Evolutionary conservation across 768 basidiomycete species (phyloP), one percentile per base, ranked within the genome.

Genomic region (Trametes cingulata): DNA sequence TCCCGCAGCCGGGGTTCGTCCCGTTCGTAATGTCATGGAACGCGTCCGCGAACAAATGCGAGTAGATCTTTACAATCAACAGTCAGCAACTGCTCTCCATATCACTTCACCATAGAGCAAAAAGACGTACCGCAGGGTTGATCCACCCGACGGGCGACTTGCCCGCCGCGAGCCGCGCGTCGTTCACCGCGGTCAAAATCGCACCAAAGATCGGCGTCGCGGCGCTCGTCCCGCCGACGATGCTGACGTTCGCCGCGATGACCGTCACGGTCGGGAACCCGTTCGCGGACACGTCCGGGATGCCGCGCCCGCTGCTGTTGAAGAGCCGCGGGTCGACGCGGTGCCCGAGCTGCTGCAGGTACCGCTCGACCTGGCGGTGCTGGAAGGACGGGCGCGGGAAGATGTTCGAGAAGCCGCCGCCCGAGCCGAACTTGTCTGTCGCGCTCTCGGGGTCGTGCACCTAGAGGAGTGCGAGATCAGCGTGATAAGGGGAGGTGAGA

Each of bases 191-290:
- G 4, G 86, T 76, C 7, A 88, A 72, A 43, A 90, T 73, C 22
- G 77, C 82, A 6, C 87, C 80, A 52, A 90, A 85, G 1, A 85
- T 76, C 1, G 88, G 88, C 10, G 83, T 65, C 1, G 86, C 68
- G 0, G 83, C 83, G 14, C 85, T 86, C 1, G 89, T 90, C 35
- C 89, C 62, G 41, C 57, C 57, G 14, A 29, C 14, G 50, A 43
- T 42, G 48, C 47, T 47, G 39, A 56, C 40, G 49, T 54, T 43
- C 10, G 36, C 40, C 19, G n/a, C 47, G 62, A 60, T 29, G 22
- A 51, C 55, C 19, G 17, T 24, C 37, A 22, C 49, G 9, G 47
- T 22, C 52, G 63, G 56, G 40, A 52, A 70, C 67, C 72, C 74
- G 50, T 74, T 73, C 6, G 74, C 74, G 22, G 71, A 65, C 20